Evolutionary conservation across 2,329 filamentous ascomycete species (phyloP), one percentile per base, ranked within the genome.

Genomic region (Colletotrichum chrysophilum): DNA sequence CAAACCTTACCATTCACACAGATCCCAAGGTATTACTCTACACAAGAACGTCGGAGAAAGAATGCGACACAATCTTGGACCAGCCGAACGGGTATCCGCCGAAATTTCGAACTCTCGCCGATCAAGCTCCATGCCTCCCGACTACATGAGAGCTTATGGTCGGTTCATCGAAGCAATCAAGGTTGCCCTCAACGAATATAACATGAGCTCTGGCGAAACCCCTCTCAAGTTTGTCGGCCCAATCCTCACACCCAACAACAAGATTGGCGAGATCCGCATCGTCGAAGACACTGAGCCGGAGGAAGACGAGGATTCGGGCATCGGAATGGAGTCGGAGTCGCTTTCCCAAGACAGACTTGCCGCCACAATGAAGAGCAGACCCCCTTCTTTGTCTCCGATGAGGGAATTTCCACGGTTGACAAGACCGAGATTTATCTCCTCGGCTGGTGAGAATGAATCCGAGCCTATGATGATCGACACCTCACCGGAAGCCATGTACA

Each of bases 341-440:
- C 43, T 3, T 52, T 52, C n/a, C n/a, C n/a, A 52, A 13, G 43
- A 52, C n/a, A 52, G 43, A 21, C n/a, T 21, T 21, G 3, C n/a
- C 2, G n/a, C 10, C 43, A 7, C 5, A 52, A 13, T 4, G 43
- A 52, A 13, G 43, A 21, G 10, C 10, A 13, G 0, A 0, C 4
- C 12, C 43, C 12, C n/a, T 12, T 21, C 43, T 52, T 21, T 52
- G n/a, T 52, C 43, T 21, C n/a, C n/a, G n/a, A 52, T 7, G n/a
- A 13, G 43, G 18, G 10, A 48, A 4, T 13, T 48, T 18, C 3
- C 43, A n/a, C 43, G 0, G 7, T 3, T 7, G 5, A n/a, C 43
- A 21, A 48, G 43, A 52, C 5, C n/a, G 10, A 21, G 43, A 13
- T 21, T 52, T n/a, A 52, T 48, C 38, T 48, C n/a, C 43, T 52